Conservation (phyloP, 1,284 basidiomycete genomes). For the Vanrija sp. region DNA sequence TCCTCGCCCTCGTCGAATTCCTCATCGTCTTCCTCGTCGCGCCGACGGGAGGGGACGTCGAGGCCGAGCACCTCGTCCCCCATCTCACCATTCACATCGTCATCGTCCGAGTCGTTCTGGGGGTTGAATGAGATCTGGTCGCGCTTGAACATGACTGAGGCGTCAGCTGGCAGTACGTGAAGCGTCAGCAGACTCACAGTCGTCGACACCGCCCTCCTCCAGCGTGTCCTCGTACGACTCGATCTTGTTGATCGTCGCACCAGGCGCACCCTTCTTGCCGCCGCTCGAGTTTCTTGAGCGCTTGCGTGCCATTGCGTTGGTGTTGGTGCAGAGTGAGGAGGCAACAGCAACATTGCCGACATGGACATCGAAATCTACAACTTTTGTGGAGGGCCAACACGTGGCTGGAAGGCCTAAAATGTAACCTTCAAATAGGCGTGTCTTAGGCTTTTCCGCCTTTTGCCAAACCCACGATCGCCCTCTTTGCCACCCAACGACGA, state of each 20-base stretch:
- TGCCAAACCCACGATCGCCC: background rate
- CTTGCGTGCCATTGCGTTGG: slow-evolving; percentile 24
- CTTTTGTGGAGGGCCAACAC: slow-evolving; percentile 12
- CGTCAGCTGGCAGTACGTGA: slow-evolving; percentile 28
- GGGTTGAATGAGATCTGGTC: slow-evolving; percentile 76
- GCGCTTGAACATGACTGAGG: slow-evolving; percentile 52
- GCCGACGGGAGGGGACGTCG: slow-evolving; percentile 35
- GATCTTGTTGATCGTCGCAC: slow-evolving; percentile 39
- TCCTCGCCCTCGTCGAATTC: slow-evolving; percentile 50
- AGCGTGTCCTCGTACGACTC: slow-evolving; percentile 49
- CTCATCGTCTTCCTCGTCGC: slow-evolving; percentile 34
- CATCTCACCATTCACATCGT: slow-evolving; percentile 37
- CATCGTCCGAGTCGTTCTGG: slow-evolving; percentile 52
- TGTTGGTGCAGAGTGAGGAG: background rate
- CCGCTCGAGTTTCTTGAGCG: slow-evolving; percentile 42
- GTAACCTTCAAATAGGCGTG: background rate
- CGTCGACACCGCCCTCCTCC: slow-evolving; percentile 48
- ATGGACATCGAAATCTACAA: slow-evolving; percentile 4
- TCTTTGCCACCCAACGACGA: background rate
- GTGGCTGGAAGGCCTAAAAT: background rate
- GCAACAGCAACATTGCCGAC: background rate
- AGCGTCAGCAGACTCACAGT: slow-evolving; percentile 40
- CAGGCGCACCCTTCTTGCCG: slow-evolving; percentile 23
- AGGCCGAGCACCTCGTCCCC: slow-evolving; percentile 67
- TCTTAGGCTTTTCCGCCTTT: too few species aligned